Evolutionary conservation across 2,329 filamentous ascomycete genomes (phyloP), one percentile per base, ranked within the genome.

Genomic region (Cadophora gregata): DNA sequence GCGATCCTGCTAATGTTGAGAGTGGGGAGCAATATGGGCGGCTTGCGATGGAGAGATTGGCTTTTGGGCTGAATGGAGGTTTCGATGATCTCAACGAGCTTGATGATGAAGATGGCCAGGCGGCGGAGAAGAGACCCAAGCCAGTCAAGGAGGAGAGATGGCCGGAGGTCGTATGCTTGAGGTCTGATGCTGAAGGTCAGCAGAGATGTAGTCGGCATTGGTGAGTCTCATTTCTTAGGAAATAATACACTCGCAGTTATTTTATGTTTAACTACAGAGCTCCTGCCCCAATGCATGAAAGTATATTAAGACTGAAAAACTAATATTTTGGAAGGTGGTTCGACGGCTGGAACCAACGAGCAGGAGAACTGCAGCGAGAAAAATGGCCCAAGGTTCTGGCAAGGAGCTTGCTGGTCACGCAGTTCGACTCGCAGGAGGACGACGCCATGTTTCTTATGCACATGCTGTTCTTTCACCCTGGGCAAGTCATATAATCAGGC

Each of bases 141-240:
- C 24, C 14, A 5, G 48, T 27, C 7, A 51, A 27, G 14, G 48
- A 29, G 14, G 48, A 51, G 48, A 51, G 12, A 19, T 67, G 65
- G 65, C 65, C 65, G 12, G 58, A 64, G n/a, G 47, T 67, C n/a
- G 58, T 59, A 1, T 67, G 65, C 56, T 45, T 67, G 31, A 50
- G 58, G 21, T 27, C n/a, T 27, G n/a, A 51, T 25, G 65, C 62
- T 10, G 8, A 47, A 47, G 58, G 24, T 6, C 16, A 24, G 29
- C 36, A 62, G 50, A 38, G 24, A 51, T 69, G 59, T 36, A 63
- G 55, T 33, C 24, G 62, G 33, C 67, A 69, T 59, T 61, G 59
- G 60, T 58, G 12, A 36, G 53, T 42, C 31, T 21, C n/a, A 19
- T 38, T 19, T 10, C 7, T 21, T 47, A 8, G 2, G 6, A 24